Base-by-base conservation (phyloP, 768 basidiomycete species). In the Leccinum uliginosum region DNA sequence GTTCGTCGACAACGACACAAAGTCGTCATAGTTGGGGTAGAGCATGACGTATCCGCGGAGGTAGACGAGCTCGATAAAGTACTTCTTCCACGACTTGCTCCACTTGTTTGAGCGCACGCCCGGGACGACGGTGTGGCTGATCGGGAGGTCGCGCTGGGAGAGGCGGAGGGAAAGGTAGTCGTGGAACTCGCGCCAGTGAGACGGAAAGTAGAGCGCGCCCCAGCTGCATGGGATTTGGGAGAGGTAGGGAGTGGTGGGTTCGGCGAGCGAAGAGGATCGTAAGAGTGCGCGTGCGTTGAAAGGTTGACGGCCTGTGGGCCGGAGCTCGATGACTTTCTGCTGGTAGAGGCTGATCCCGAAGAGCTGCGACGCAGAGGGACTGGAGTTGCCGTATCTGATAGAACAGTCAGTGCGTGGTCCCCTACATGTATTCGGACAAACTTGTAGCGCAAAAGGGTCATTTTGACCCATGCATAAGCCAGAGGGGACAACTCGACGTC, bases 171-270 rank as follows among this genome's bases (percentile, higher is more conserved):
- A 63, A 59, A 93, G 83, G 67, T 90, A 93, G 51, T 75, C 72
- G 72, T 94, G 90, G 70, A 93, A 94, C 68, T 90, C 89, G 62
- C 84, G 81, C 92, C 91, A 93, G 64, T 87, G 85, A 61, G 90
- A 82, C 11, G 93, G 91, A 67, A 95, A 95, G 74, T 93, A 95
- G 35, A 91, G 77, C 2, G 90, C 92, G 14, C 92, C 93, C 92
- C 91, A 95, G 72, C 89, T 91, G 71, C 92, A 93, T 0, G 92
- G 93, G 10, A 92, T 83, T 57, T 90, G 87, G 0, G 91, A 92
- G 44, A 94, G 81, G 69, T 92, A 94, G 0, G 93, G 91, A 0
- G 83, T 83, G 1, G 76, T 73, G 0, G 80, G 71, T 45, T 78
- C 59, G 0, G 73, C 54, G n/a, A 82, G 50, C 3, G 74, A 74